Conservation (phyloP, 225 moss, liverwort and hornwort genomes). For the Takakia lepidozioides region DNA sequence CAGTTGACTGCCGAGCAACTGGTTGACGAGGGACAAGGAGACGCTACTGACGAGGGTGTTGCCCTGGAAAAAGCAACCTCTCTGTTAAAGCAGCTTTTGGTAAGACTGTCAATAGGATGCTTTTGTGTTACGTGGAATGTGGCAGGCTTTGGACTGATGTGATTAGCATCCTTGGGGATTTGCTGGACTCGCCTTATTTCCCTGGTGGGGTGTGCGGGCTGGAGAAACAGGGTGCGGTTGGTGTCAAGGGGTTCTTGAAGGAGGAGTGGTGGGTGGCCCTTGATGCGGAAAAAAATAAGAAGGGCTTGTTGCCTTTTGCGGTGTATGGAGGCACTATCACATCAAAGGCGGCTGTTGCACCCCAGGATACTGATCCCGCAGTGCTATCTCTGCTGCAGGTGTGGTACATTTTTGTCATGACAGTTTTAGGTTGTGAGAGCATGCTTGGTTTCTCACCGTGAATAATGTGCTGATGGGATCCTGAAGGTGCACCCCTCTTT, state of each 20-base stretch:
- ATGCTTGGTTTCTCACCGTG: too few species aligned
- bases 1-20: slow-evolving; percentile 14
- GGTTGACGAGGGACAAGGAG: slow-evolving; percentile 18
- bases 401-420: slow-evolving; percentile 3
- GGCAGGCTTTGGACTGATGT: too few species aligned
- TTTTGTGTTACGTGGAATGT: too few species aligned
- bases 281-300: slow-evolving; percentile 19
- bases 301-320: slow-evolving; percentile 19
- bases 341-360: slow-evolving; percentile 17
- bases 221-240: slow-evolving; percentile 32
- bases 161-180: too few species aligned
- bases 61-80: slow-evolving; percentile 31
- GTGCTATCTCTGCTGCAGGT: slow-evolving; percentile 87
- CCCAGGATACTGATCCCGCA: slow-evolving; percentile 63
- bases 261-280: too few species aligned
- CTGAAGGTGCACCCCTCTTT: too few species aligned
- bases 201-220: too few species aligned
- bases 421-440: too few species aligned
- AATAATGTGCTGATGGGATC: too few species aligned
- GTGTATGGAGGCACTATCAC: slow-evolving; percentile 27
- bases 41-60: slow-evolving; percentile 16
- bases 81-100: slow-evolving; percentile 43
- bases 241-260: slow-evolving; percentile 11
- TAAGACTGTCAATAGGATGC: too few species aligned
- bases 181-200: too few species aligned